phyloP scores from a whole-genome alignment of 768 basidiomycete species.

The Paxillus ammoniavirescens region DNA sequence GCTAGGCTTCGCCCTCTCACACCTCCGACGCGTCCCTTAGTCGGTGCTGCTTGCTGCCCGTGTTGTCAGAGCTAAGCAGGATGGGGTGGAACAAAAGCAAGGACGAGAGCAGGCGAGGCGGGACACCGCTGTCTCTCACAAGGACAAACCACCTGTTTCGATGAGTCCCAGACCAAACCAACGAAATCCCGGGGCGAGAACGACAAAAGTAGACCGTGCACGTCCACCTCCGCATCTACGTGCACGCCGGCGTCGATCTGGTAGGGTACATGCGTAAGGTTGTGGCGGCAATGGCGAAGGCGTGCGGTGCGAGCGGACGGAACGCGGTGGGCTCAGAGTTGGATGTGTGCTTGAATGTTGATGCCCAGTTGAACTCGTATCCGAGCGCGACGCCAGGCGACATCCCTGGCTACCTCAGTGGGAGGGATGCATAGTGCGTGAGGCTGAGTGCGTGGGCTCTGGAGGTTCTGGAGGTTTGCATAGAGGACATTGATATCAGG shows the following conservation, averaged over 20 bases:
- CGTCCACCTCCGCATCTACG: neutral
- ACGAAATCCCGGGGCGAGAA: neutral
- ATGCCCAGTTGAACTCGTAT: neutral
- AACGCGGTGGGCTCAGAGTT: conserved; percentile 3
- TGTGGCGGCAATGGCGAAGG: conserved; percentile 36
- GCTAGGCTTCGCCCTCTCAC: conserved; percentile 67
- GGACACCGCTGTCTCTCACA: no score
- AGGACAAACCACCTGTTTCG: no score
- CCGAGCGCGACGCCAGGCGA: conserved; percentile 39
- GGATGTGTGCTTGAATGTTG: conserved; percentile 13
- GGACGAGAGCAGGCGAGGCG: conserved; percentile 49
- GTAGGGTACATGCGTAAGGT: conserved; percentile 45
- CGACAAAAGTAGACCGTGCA: neutral
- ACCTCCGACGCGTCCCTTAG: conserved; percentile 76
- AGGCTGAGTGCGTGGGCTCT: conserved; percentile 63
- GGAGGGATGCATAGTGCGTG: conserved; percentile 63
- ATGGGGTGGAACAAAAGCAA: no score
- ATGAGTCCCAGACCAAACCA: neutral
- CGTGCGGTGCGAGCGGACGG: neutral
- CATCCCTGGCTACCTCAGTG: conserved; percentile 44
- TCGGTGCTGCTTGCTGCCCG: conserved; percentile 60
- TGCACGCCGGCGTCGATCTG: conserved; percentile 24
- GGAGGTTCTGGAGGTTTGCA: conserved; percentile 53
- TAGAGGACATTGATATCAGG: no score
- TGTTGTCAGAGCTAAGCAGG: conserved; percentile 64